A percentile compares a stretch with the other conserved stretches of the same genome.
phyloP scores from a whole-genome alignment of 2,329 filamentous ascomycete genomes.

The Tolypocladium guangdongense region DNA sequence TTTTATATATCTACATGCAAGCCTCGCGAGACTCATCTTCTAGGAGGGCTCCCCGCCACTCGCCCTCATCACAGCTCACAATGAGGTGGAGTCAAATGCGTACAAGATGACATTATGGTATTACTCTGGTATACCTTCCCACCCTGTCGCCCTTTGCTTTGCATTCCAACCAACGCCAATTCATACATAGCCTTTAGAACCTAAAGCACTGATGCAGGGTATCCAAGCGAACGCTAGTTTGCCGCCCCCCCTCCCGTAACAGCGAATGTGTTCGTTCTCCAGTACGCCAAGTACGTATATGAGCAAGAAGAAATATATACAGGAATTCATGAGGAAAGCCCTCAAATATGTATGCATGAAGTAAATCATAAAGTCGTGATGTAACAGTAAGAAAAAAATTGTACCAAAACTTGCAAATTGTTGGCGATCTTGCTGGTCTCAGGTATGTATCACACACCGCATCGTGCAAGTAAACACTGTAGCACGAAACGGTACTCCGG shows the following conservation, averaged over 20 bases:
- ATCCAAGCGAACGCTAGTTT: constrained; percentile 17
- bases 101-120: neutral
- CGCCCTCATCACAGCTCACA: neutral
- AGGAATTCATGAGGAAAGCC: neutral
- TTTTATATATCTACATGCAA: too few species aligned
- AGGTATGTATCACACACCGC: neutral
- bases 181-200: constrained; percentile 8
- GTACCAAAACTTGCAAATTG: neutral
- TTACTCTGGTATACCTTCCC: neutral
- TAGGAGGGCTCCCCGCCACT: too few species aligned
- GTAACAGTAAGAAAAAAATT: neutral
- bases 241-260: constrained; percentile 6
- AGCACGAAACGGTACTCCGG: neutral
- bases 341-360: neutral
- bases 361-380: constrained; percentile 3
- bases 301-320: constrained; percentile 6
- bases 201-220: constrained; percentile 19
- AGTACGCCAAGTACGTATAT: neutral
- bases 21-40: too few species aligned
- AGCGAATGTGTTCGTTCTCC: constrained; percentile 1
- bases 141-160: neutral
- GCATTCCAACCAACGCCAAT: constrained; percentile 15
- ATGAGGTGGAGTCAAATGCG: too few species aligned
- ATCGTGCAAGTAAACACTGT: neutral
- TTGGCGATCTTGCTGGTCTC: neutral